Base-by-base conservation (phyloP, 2,329 filamentous ascomycete genomes). In the Diaporthe citri region DNA sequence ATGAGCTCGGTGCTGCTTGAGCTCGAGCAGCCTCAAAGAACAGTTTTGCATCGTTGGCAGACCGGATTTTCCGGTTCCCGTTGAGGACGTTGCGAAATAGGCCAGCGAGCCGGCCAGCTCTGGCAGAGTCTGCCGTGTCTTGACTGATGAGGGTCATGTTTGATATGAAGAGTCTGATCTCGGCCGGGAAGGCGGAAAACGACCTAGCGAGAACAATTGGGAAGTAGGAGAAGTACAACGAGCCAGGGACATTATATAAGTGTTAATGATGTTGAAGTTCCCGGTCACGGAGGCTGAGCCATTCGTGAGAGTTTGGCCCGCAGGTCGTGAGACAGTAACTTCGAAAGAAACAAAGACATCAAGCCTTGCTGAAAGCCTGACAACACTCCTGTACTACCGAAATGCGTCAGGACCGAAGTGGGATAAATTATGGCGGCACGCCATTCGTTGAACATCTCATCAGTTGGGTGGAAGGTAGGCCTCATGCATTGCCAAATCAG, bases 1-100 rank as follows among this genome's bases (percentile, higher is more conserved):
- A 82, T 0, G 74, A 66, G 28, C 70, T 77, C 2, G 81, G 78
- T 3, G 74, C 66, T 4, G 74, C 22, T 9, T 81, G 77, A 43
- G 7, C 60, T 7, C 76, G 71, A 4, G 79, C 51, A 13, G 82
- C 79, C 48, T 83, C 81, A 7, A 84, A 76, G 66, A 83, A 84
- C 22, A 82, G 76, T 57, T 80, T 78, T 13, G 79, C 82, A 9
- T 80, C 77, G 5, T 74, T 76, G 4, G 77, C 20, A 12, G 52
- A 76, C 8, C 71, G 75, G 41, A 82, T 69, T 3, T 74, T 64
- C 4, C 79, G 79, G 4, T 78, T 78, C 2, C 81, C 82, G 1
- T 71, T 74, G 1, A 83, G 39, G 1, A 78, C 71, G 6, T 79
- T 75, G 6, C 75, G 74, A 39, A 82, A 79, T 6, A 81, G 39